Base-by-base conservation (phyloP, 139 green algal genomes). In the Chlamydomonas sphaeroides region DNA sequence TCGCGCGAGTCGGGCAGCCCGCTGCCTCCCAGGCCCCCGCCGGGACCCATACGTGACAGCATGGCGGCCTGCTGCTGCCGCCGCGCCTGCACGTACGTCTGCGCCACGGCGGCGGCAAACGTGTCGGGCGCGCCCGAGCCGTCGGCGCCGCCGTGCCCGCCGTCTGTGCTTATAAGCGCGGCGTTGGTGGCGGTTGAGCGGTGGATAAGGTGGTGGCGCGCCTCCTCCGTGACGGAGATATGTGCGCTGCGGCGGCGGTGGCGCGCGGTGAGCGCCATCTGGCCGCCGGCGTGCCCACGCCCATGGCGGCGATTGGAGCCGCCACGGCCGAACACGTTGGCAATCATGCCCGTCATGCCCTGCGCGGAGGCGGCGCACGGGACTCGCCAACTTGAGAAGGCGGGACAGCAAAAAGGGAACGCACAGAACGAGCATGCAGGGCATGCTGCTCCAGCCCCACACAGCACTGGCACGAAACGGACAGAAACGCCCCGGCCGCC, bases 41-140 rank as follows among this genome's bases (percentile, higher is more conserved):
- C 53, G 18, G 21, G 21, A 28, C 53, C 53, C 15, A 14, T 30
- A 30, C 25, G 30, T n/a, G 15, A 7, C 38, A 53, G 65, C 23
- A 36, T 39, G 39, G 62, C 62, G 32, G 72, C 62, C 38, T 79
- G 72, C 56, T 79, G 72, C 36, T 68, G 72, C 5, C 75, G 75
- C 36, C 75, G 42, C 62, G 65, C 42, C 42, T 82, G 26, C n/a
- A 82, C 42, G 62, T 82, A 82, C 4, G 75, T 82, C 21, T 23
- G 41, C 23, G 75, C 75, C 2, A 82, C 75, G 32, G 75, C 75
- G 5, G 75, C 75, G 20, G 75, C 75, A 42, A 82, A 82, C 41
- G 61, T 51, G 39, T 70, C 59, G 3, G 21, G 57, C 20, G 32
- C 8, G 59, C 59, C 35, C 35, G 53, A 62, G 23, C 20, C 21